Evolutionary conservation across 805 yeast genomes (phyloP).

Genomic region (Wickerhamomyces mucosus): DNA sequence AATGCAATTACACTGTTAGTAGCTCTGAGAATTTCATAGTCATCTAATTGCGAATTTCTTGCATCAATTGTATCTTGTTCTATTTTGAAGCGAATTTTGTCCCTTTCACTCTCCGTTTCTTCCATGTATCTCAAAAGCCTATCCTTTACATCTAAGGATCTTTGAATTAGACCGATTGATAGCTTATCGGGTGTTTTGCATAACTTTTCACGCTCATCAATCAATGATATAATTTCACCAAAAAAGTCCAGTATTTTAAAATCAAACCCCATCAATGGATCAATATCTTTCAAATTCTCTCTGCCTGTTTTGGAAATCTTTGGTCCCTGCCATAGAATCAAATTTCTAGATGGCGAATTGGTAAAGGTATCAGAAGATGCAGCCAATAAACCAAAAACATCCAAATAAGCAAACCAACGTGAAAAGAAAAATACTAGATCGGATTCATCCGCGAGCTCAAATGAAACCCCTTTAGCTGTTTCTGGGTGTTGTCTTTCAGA

Average conservation of each 20-base stretch:
- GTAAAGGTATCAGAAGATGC: slow-evolving; percentile 27
- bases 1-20: slow-evolving; percentile 44
- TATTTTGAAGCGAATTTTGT: slow-evolving; percentile 13
- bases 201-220: slow-evolving; percentile 20
- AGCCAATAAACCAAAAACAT: slow-evolving; percentile 53
- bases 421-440: slow-evolving; percentile 39
- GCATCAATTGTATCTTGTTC: slow-evolving; percentile 4
- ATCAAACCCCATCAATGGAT: slow-evolving; percentile 60
- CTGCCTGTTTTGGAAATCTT: slow-evolving; percentile 10
- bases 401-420: slow-evolving; percentile 64
- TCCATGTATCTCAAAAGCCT: slow-evolving; percentile 18
- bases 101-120: slow-evolving; percentile 19
- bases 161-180: slow-evolving; percentile 7
- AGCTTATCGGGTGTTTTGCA: slow-evolving; percentile 10
- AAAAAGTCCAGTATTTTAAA: slow-evolving; percentile 48
- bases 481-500: slow-evolving; percentile 1
- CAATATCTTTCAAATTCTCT: slow-evolving; percentile 35
- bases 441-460: slow-evolving; percentile 11
- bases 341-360: slow-evolving; percentile 23
- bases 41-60: slow-evolving; percentile 3
- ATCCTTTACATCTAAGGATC: slow-evolving; percentile 33
- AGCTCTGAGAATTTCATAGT: slow-evolving; percentile 26
- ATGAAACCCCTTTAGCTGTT: slow-evolving; percentile 4
- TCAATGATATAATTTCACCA: slow-evolving; percentile 36
- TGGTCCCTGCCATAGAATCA: slow-evolving; percentile 14